Conservation (phyloP, 2,329 filamentous ascomycete genomes). For the Akanthomyces dipterigenus region DNA sequence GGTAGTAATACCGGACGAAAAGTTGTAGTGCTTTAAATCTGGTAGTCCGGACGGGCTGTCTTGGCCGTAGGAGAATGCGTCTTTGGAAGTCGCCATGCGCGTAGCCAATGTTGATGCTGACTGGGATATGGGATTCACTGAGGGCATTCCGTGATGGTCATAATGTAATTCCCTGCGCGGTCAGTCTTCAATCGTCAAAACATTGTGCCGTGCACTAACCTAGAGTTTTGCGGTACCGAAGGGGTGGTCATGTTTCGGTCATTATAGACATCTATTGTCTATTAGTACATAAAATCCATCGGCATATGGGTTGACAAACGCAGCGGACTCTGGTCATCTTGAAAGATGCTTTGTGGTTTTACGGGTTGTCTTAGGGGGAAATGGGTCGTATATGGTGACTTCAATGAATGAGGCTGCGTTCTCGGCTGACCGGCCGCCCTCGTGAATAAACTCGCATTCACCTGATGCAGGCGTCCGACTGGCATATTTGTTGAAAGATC, state of each 20-base stretch:
- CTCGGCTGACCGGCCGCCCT: neutral
- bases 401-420: neutral
- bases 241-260: neutral
- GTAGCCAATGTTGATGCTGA: neutral
- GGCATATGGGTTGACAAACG: neutral
- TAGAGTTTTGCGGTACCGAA: neutral
- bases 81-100: neutral
- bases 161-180: neutral
- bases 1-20: neutral
- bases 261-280: neutral
- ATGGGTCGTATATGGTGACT: neutral
- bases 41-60: conserved; percentile 5
- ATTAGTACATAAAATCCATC: neutral
- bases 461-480: conserved; percentile 11
- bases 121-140: conserved; percentile 9
- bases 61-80: neutral
- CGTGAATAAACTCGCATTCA: neutral
- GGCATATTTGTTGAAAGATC: conserved; percentile 31
- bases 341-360: neutral
- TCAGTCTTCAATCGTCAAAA: neutral
- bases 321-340: neutral
- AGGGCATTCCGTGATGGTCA: neutral
- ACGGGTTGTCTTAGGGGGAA: neutral
- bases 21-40: neutral
- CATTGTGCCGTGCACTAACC: neutral